Evolutionary conservation across 164 flowering plant species (phyloP), one percentile per base, ranked within the genome.

Genomic region (Annona squamosa): DNA sequence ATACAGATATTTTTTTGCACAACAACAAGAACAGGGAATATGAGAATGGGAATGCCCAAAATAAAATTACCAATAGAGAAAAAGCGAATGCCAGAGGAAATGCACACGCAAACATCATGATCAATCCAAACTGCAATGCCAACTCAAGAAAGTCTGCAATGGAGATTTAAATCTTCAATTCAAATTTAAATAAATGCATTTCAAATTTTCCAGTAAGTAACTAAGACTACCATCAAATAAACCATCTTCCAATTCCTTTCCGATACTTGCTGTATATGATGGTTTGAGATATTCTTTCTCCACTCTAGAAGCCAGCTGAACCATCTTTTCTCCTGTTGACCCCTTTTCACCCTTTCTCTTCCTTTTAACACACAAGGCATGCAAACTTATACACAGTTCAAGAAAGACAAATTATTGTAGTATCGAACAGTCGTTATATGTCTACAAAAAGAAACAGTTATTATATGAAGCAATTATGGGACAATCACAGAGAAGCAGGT

Each of bases 81-180:
- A 93, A 85, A 73, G 80, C 88, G 81, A 95, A 95, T 26, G 91
- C 90, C 4, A 86, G 93, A 41, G 99, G 99, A 75, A 92, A 95
- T 66, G 97, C 99, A 83, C 99, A 90, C 46, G 97, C 97, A 84
- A 95, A 95, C 99, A 95, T 92, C 99, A 95, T 91, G 73, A 93
- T 87, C 97, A 91, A 89, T 73, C 99, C 99, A 82, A 95, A 95
- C 78, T 95, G 97, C 81, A 95, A 79, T 1, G 93, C 89, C 85
- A 95, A 74, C 81, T 90, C 94, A 80, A 95, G 78, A 73, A 88
- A 91, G 73, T 93, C 99, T 94, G 91, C 88, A 82, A 13, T 52
- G 4, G 12, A 75, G 7, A 4, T 62, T 48, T 48, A 10, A 13
- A 44, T 19, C 19, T 65, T 59, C n/a, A 48, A 61, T 73, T 43